phyloP scores from a whole-genome alignment of 2,329 filamentous ascomycete genomes.

The Amesomyces nigricolor region DNA sequence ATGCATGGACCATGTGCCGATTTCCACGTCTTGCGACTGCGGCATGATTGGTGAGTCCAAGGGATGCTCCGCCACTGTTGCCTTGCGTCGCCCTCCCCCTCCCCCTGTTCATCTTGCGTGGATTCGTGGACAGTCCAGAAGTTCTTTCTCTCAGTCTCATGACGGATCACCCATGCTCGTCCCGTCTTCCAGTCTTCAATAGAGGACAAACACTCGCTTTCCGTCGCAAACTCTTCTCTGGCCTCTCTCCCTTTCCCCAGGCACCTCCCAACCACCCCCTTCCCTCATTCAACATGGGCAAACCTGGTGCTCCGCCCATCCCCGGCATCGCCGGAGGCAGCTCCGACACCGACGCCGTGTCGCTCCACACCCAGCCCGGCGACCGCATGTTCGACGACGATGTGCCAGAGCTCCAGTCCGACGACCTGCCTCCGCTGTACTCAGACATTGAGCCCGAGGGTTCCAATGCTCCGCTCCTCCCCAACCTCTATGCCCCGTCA shows the following conservation, averaged over 20 bases:
- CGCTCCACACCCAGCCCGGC: slow-evolving; percentile 28
- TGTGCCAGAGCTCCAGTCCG: slow-evolving; percentile 31
- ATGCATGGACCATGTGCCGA: slow-evolving; percentile 3
- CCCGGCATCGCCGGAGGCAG: slow-evolving; percentile 16
- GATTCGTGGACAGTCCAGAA: background rate
- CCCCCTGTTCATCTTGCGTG: background rate
- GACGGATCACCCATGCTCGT: background rate
- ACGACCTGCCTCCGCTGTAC: slow-evolving; percentile 45
- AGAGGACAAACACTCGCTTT: background rate
- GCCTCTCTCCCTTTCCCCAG: background rate
- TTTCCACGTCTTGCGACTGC: background rate
- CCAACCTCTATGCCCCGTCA: slow-evolving; percentile 23
- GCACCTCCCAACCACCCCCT: background rate
- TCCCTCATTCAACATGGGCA: slow-evolving; percentile 25
- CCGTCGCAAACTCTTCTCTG: no score
- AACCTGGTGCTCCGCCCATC: slow-evolving; percentile 18
- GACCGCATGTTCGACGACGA: slow-evolving; percentile 36
- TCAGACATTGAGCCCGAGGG: slow-evolving; percentile 31
- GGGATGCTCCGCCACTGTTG: slow-evolving; percentile 8
- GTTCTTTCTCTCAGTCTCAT: background rate
- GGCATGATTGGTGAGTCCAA: background rate
- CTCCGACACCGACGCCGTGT: slow-evolving; percentile 26
- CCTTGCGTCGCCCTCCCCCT: no score
- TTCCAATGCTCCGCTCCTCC: slow-evolving; percentile 26
- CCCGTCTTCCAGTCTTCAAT: background rate